Percentiles rank a stretch among this genome's conserved stretches.
These are phyloP conservation scores for Fusarium nanum DNA, from an alignment of 2,329 filamentous ascomycete species.

Conservation along the genomic window DNA sequence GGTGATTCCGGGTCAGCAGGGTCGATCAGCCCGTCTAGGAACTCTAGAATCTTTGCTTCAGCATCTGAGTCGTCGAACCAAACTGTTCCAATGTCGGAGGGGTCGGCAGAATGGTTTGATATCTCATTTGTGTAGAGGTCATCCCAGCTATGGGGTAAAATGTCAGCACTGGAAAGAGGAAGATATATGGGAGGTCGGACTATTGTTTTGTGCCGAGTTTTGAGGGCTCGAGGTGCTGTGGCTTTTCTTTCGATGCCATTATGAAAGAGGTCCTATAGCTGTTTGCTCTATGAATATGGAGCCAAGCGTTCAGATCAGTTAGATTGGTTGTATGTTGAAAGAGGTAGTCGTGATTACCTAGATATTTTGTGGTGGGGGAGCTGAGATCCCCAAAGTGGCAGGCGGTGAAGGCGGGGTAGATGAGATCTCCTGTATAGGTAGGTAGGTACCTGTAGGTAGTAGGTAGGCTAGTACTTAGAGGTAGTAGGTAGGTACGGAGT, in stretches of 20 bases:
- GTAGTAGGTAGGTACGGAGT: not conserved
- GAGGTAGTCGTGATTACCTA: slow-evolving; percentile 2
- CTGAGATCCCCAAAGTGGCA: slow-evolving; percentile 32
- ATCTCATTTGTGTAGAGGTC: slow-evolving; percentile 77
- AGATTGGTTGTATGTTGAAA: not conserved
- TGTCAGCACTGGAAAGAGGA: slow-evolving; percentile 21
- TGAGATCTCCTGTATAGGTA: too few species aligned
- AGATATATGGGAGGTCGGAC: slow-evolving; percentile 62
- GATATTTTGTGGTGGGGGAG: slow-evolving; percentile 42
- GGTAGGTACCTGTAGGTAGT: not conserved
- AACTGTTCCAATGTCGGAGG: slow-evolving; percentile 84
- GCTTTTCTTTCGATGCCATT: slow-evolving; percentile 53
- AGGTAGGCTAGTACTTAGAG: too few species aligned
- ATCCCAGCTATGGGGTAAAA: slow-evolving; percentile 72
- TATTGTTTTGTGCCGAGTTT: slow-evolving; percentile 90
- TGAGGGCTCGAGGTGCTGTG: slow-evolving; percentile 79
- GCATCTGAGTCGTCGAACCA: slow-evolving; percentile 97
- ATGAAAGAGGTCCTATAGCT: not conserved
- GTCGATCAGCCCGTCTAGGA: slow-evolving; percentile 63
- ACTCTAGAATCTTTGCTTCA: slow-evolving; percentile 80
- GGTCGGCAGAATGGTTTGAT: slow-evolving; percentile 76
- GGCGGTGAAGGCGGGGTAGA: slow-evolving; percentile 42
- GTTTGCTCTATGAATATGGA: slow-evolving; percentile 1
- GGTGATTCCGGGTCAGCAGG: slow-evolving; percentile 37
- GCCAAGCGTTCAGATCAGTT: slow-evolving; percentile 17